Evolutionary conservation across 2,329 filamentous ascomycete genomes (phyloP).

Genomic region (Uncinocarpus reesii): DNA sequence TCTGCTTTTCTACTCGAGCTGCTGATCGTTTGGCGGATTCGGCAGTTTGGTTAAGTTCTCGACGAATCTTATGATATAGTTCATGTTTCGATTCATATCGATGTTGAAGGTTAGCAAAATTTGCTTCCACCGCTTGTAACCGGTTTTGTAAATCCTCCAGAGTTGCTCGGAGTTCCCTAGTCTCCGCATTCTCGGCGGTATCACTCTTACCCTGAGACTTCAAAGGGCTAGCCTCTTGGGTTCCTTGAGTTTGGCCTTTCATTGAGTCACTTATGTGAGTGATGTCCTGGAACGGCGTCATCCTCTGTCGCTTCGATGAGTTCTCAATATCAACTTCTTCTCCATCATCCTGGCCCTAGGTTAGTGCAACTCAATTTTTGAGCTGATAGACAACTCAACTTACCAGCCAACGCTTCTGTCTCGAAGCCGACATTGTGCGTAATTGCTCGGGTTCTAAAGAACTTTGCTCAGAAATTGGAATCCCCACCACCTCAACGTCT

Average conservation of each 20-base stretch:
- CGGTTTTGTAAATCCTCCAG: conserved; percentile 23
- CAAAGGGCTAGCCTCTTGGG: conserved; percentile 16
- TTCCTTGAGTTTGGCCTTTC: conserved; percentile 23
- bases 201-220: conserved; percentile 15
- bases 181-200: conserved; percentile 25
- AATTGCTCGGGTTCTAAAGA: conserved; percentile 15
- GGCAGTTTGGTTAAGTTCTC: conserved; percentile 28
- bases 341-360: conserved; percentile 22
- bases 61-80: conserved; percentile 30
- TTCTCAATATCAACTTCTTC: conserved; percentile 22
- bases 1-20: conserved; percentile 25
- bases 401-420: conserved; percentile 23
- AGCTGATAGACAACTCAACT: background rate
- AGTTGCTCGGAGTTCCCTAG: conserved; percentile 24
- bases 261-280: conserved; percentile 31
- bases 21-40: conserved; percentile 25
- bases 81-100: conserved; percentile 36
- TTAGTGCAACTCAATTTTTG: background rate
- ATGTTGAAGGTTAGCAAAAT: conserved; percentile 32
- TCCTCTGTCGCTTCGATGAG: conserved; percentile 31
- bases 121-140: conserved; percentile 26
- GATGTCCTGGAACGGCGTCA: conserved; percentile 28
- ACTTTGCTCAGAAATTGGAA: conserved; percentile 18
- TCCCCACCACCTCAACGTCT: conserved; percentile 29
- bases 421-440: conserved; percentile 20